Conservation (phyloP, 495 filamentous ascomycete species). For the Penicillium taxi region DNA sequence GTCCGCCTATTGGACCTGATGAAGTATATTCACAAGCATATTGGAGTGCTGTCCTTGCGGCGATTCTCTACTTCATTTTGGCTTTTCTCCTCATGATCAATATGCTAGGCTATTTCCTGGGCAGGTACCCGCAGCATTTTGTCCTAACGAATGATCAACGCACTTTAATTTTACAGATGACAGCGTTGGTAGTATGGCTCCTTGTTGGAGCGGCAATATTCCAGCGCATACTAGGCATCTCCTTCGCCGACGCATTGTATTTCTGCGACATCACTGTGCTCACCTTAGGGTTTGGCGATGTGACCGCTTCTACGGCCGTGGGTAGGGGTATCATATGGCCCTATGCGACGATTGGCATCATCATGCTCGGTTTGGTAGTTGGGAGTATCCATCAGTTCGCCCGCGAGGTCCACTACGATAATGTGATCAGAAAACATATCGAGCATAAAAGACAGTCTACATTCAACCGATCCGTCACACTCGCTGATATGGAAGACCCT, state of each 20-base stretch:
- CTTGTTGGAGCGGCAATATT: constrained; percentile 54
- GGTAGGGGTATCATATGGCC: constrained; percentile 68
- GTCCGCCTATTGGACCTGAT: constrained; percentile 47
- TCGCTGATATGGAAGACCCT: constrained; percentile 6
- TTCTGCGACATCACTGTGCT: constrained; percentile 60
- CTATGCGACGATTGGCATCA: constrained; percentile 75
- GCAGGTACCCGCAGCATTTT: constrained; percentile 71
- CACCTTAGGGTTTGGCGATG: constrained; percentile 59
- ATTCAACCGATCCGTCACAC: constrained; percentile 46
- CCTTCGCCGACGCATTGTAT: constrained; percentile 51
- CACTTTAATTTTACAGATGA: constrained; percentile 58
- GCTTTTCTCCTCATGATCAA: constrained; percentile 62
- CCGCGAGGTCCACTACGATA: constrained; percentile 53
- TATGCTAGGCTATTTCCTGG: constrained; percentile 69
- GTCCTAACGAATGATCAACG: constrained; percentile 64
- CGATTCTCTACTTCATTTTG: constrained; percentile 56
- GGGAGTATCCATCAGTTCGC: constrained; percentile 70
- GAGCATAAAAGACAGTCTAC: constrained; percentile 50
- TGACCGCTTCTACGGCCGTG: constrained; percentile 36
- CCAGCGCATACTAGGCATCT: constrained; percentile 37
- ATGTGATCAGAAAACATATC: constrained; percentile 58
- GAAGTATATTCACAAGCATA: constrained; percentile 66
- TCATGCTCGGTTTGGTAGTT: constrained; percentile 81
- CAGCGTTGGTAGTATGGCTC: constrained; percentile 54
- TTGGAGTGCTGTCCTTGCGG: constrained; percentile 69